Evolutionary conservation across 257 asterid species (phyloP).

Genomic region (Nicotiana tomentosiformis): DNA sequence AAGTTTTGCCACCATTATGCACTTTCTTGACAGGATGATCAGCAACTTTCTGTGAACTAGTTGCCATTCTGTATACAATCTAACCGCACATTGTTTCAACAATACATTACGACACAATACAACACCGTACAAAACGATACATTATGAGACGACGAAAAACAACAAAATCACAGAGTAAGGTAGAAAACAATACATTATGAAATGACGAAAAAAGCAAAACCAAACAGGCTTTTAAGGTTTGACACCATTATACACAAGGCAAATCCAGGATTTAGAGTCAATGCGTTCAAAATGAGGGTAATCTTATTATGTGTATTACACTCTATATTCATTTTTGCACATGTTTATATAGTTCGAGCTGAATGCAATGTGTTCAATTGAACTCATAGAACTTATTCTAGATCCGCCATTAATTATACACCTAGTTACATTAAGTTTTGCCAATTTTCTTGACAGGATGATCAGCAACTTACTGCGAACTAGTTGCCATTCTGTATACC

Average conservation of each 20-base stretch:
- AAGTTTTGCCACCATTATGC: too few species aligned
- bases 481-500: conserved; percentile 17
- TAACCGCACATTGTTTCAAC: too few species aligned
- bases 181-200: not conserved
- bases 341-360: not conserved
- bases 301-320: not conserved
- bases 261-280: not conserved
- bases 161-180: too few species aligned
- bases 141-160: not conserved
- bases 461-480: conserved; percentile 30
- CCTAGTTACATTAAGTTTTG: not conserved
- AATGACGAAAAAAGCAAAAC: not conserved
- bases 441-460: conserved; percentile 10
- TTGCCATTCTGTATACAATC: too few species aligned
- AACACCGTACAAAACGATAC: too few species aligned
- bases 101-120: too few species aligned
- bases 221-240: not conserved
- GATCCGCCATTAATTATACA: not conserved
- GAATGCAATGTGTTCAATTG: not conserved
- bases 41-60: too few species aligned
- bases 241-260: not conserved
- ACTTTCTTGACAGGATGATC: too few species aligned
- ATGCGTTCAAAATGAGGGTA: not conserved
- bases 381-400: not conserved
- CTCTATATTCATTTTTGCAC: not conserved